Percentiles rank a stretch among this genome's conserved stretches.
Evolutionary conservation across 176 grass and related monocot genomes (phyloP).

Genomic region (Chrysopogon serrulatus): DNA sequence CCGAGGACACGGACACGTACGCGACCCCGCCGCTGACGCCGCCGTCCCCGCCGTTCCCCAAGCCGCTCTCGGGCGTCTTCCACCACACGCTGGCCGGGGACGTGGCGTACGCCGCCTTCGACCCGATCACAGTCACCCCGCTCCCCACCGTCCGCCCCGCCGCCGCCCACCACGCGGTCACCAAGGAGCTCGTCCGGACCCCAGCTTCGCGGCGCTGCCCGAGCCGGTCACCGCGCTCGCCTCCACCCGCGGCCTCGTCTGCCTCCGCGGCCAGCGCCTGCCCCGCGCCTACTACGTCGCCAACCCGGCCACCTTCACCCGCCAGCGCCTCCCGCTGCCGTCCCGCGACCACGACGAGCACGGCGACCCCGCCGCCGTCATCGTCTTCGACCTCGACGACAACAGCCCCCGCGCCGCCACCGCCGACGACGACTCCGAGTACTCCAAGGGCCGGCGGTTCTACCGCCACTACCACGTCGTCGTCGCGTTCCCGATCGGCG

Average conservation of each 20-base stretch:
- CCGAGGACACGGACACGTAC: not conserved
- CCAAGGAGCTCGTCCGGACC: slow-evolving; percentile 38
- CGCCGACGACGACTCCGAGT: slow-evolving; percentile 4
- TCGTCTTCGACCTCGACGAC: slow-evolving; percentile 47
- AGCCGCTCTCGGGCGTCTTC: slow-evolving; percentile 36
- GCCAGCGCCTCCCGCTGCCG: slow-evolving; percentile 18
- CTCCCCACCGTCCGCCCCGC: not conserved
- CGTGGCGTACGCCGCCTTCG: slow-evolving; percentile 32
- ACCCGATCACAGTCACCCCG: no score
- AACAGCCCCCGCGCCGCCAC: not conserved
- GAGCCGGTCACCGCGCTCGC: slow-evolving; percentile 29
- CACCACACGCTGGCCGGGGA: not conserved
- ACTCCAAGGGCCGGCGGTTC: not conserved
- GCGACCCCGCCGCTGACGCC: rapidly evolving
- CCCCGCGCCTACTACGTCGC: slow-evolving; percentile 45
- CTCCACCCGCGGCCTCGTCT: slow-evolving; percentile 59
- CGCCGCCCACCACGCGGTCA: no score
- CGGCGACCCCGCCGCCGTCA: slow-evolving; percentile 28
- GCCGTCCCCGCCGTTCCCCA: not conserved
- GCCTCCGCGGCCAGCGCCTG: slow-evolving; percentile 37
- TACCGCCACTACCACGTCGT: slow-evolving; percentile 42
- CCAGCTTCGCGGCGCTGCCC: slow-evolving; percentile 19
- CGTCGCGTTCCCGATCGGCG: slow-evolving; percentile 12
- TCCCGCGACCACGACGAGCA: not conserved
- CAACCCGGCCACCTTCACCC: slow-evolving; percentile 44